Conservation (phyloP, 1,284 basidiomycete species). For the Stygiomarasmius scandens region DNA sequence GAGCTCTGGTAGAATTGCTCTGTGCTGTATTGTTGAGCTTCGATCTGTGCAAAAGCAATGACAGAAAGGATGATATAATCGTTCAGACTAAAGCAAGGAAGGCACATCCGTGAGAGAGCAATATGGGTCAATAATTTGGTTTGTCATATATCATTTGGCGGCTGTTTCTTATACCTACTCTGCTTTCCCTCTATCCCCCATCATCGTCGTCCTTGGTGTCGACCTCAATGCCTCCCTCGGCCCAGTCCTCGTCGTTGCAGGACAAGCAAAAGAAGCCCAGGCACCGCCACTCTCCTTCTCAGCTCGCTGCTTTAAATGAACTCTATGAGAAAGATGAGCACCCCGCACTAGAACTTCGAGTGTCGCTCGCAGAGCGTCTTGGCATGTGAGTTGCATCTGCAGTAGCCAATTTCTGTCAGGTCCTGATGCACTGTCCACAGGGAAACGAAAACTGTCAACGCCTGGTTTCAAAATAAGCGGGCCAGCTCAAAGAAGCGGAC, state of each 20-base stretch:
- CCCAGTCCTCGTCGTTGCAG: constrained; percentile 27
- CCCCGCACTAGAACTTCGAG: constrained; percentile 68
- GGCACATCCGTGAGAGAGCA: neutral
- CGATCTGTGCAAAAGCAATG: too few species aligned
- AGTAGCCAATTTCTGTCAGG: too few species aligned
- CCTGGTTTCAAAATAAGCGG: constrained; percentile 84
- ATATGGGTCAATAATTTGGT: neutral
- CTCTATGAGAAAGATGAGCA: constrained; percentile 77
- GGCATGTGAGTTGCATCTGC: constrained; percentile 61
- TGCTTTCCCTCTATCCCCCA: constrained; percentile 18
- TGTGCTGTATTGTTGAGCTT: too few species aligned
- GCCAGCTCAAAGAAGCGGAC: constrained; percentile 78
- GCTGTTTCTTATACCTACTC: constrained; percentile 13
- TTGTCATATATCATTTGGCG: constrained; percentile 6
- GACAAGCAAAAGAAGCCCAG: constrained; percentile 66
- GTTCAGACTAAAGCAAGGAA: too few species aligned
- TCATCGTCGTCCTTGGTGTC: constrained; percentile 20
- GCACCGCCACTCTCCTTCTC: constrained; percentile 70
- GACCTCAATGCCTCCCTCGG: constrained; percentile 23
- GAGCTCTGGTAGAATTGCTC: too few species aligned
- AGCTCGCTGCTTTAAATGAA: constrained; percentile 73
- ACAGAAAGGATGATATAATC: too few species aligned
- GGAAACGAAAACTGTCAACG: constrained; percentile 81
- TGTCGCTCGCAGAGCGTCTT: constrained; percentile 65
- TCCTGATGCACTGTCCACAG: constrained; percentile 37